Evolutionary conservation across 176 grass and related monocot species (phyloP).

Genomic region (Calamus simplicifolius): DNA sequence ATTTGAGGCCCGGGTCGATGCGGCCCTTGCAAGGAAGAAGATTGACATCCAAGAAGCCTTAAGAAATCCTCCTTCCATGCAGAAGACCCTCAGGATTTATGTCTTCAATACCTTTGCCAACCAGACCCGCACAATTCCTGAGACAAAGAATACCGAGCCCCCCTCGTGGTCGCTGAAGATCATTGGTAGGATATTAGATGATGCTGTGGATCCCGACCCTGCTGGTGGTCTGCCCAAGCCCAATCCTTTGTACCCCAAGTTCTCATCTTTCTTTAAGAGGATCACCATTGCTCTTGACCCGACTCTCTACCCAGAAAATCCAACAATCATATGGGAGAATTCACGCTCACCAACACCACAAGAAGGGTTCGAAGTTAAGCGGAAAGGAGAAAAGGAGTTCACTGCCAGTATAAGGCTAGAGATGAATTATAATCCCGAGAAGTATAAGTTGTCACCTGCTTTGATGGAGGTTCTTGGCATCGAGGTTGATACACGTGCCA

Average conservation of each 20-base stretch:
- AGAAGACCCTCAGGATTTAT: constrained; percentile 90
- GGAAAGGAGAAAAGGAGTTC: constrained; percentile 93
- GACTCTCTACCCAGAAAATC: constrained; percentile 69
- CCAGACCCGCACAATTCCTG: constrained; percentile 53
- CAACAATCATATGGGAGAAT: constrained; percentile 73
- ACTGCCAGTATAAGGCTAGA: constrained; percentile 57
- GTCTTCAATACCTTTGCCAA: constrained; percentile 91
- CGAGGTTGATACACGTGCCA: constrained; percentile 74
- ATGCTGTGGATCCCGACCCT: constrained; percentile 53
- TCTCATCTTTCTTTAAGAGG: constrained; percentile 89
- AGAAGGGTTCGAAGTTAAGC: constrained; percentile 93
- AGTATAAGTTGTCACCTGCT: constrained; percentile 75
- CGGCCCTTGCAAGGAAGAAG: constrained; percentile 73
- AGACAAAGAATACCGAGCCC: constrained; percentile 43
- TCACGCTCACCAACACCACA: constrained; percentile 42
- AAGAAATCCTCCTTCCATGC: constrained; percentile 69
- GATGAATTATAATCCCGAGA: constrained; percentile 93
- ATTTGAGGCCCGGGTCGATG: constrained; percentile 82
- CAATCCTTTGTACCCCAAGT: constrained; percentile 80
- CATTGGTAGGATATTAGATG: constrained; percentile 80
- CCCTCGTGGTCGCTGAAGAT: constrained; percentile 97
- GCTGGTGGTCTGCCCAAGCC: constrained; percentile 66
- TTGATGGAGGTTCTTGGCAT: constrained; percentile 91
- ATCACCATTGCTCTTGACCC: constrained; percentile 59
- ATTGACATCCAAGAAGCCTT: constrained; percentile 87